Evolutionary conservation across 306 rosid genomes (phyloP), one percentile per base, ranked within the genome.

Genomic region (Styphnolobium japonicum): DNA sequence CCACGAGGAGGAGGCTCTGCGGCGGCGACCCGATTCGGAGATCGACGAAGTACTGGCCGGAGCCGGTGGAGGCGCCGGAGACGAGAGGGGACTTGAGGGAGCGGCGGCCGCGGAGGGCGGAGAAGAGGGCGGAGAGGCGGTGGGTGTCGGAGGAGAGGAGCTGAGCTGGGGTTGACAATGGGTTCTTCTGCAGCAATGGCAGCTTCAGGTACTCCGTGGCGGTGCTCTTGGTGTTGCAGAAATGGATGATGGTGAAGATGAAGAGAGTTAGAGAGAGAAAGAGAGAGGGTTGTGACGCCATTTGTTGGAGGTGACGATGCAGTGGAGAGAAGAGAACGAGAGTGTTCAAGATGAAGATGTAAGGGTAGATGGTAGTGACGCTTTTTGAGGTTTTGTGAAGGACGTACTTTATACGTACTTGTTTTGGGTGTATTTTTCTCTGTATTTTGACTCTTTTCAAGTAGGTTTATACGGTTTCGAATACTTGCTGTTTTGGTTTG

Each of bases 1-100:
- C 94, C 40, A 93, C 91, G 14, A 93, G 91, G 25, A 83, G 85
- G 71, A 93, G 90, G 72, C 77, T 80, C 49, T 93, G 96, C 2
- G 94, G 94, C 0, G 97, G 97, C 0, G 90, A 60, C 1, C 97
- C 94, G 11, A 93, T 45, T 37, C 75, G 89, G 81, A 93, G 86
- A 45, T 84, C 80, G 18, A 80, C 92, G 65, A 93, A 93, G 83
- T 93, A 93, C 77, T 93, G 94, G 4, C 94, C 96, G 46, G 94
- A 88, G 77, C 96, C 96, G 23, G 85, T 69, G 52, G 89, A 58
- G 0, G 97, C 96, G 43, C 96, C 96, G 67, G 97, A 91, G 12
- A 87, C 34, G 34, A 93, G 53, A 0, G 96, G 96, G 29, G 88
- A 84, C 16, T 77, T 83, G 2, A 80, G 6, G 45, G 48, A 6